Conservation (phyloP, 2,329 filamentous ascomycete genomes). For the Venturia carpophila region DNA sequence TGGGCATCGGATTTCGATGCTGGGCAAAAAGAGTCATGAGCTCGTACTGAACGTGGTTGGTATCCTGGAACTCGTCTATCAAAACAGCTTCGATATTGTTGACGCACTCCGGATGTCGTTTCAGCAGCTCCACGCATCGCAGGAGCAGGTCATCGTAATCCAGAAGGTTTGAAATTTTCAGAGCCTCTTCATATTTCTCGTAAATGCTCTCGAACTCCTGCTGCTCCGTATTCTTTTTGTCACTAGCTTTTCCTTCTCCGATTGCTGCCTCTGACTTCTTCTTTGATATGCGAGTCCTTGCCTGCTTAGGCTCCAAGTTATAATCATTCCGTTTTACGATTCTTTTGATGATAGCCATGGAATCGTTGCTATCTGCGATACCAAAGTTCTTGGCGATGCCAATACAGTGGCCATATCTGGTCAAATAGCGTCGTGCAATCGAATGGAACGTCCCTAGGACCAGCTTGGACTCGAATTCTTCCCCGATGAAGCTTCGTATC, state of each 20-base stretch:
- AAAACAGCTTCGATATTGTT: conserved; percentile 84
- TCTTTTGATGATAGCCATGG: conserved; percentile 67
- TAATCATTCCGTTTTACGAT: conserved; percentile 70
- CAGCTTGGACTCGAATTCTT: conserved; percentile 64
- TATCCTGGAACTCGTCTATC: conserved; percentile 97
- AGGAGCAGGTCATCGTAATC: conserved; percentile 93
- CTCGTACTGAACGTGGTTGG: conserved; percentile 90
- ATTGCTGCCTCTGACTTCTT: conserved; percentile 48
- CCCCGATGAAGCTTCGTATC: conserved; percentile 72
- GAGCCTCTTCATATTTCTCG: conserved; percentile 66
- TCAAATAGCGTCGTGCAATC: conserved; percentile 76
- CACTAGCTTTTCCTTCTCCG: conserved; percentile 1
- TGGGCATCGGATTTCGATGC: not conserved
- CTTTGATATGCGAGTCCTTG: conserved; percentile 65
- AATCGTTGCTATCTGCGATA: conserved; percentile 81
- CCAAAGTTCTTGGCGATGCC: conserved; percentile 76
- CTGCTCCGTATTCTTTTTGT: conserved; percentile 41
- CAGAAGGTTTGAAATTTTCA: conserved; percentile 70
- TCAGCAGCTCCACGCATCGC: conserved; percentile 71
- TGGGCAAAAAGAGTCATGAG: conserved; percentile 84
- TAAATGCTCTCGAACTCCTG: conserved; percentile 62
- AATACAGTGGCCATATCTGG: conserved; percentile 75
- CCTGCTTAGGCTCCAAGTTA: conserved; percentile 59
- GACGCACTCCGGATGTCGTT: conserved; percentile 67
- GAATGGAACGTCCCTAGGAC: conserved; percentile 93